These are phyloP conservation scores for Neospora caninum DNA, from an alignment of 169 alveolate genomes.

Conservation along the genomic window DNA sequence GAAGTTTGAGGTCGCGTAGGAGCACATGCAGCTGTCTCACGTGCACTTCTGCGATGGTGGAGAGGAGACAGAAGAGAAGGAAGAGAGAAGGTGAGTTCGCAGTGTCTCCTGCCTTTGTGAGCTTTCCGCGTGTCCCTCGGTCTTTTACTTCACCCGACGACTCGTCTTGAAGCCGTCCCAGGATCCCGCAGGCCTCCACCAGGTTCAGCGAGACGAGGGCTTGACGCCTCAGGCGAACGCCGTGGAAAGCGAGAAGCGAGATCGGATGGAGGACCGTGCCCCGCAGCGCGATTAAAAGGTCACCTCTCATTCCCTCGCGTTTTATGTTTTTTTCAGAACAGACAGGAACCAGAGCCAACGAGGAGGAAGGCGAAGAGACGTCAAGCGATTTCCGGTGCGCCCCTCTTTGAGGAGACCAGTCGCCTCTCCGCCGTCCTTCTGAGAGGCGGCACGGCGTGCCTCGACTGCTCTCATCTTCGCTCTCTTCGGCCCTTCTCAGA, in stretches of 20 bases:
- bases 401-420: background rate
- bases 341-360: background rate
- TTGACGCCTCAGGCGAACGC: background rate
- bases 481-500: no score
- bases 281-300: background rate
- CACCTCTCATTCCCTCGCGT: background rate
- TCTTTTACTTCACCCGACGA: no score
- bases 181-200: background rate
- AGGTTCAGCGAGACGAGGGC: background rate
- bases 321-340: background rate
- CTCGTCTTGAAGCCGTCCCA: background rate
- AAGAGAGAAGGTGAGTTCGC: background rate
- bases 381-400: background rate
- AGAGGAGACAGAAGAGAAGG: constrained; percentile 12
- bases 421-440: no score
- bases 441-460: no score
- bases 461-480: no score
- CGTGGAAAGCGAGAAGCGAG: background rate
- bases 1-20: background rate
- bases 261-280: background rate
- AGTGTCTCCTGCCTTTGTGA: background rate
- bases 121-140: background rate
- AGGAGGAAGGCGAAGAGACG: background rate
- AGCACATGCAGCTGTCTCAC: background rate
- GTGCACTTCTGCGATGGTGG: background rate